Evolutionary conservation across 805 yeast species (phyloP).

Genomic region (Sungouiozyma intestinalis): DNA sequence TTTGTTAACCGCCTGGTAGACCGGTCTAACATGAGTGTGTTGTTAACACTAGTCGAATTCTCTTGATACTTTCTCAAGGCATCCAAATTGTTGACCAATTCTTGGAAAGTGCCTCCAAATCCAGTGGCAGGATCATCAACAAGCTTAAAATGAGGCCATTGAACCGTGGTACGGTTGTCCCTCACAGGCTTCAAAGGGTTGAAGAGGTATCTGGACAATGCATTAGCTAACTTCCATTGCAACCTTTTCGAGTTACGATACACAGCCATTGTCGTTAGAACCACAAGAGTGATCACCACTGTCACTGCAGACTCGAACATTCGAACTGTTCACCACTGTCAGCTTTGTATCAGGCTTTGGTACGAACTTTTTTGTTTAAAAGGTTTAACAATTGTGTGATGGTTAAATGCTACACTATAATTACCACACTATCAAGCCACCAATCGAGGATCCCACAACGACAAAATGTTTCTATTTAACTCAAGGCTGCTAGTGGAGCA

Average conservation of each 20-base stretch:
- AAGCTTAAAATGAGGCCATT: neutral
- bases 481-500: conserved; percentile 5
- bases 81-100: neutral
- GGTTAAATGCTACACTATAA: too few species aligned
- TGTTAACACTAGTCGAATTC: neutral
- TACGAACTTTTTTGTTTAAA: too few species aligned
- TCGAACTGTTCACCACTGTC: neutral
- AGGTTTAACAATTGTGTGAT: too few species aligned
- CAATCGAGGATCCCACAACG: neutral
- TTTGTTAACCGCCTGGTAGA: neutral
- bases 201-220: neutral
- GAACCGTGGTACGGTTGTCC: neutral
- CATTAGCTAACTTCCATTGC: neutral
- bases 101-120: neutral
- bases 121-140: neutral
- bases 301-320: neutral
- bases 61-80: neutral
- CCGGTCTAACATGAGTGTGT: neutral
- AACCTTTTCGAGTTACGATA: neutral
- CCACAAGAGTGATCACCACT: neutral
- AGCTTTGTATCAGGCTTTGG: too few species aligned
- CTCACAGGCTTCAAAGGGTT: too few species aligned
- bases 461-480: neutral
- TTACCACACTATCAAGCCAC: neutral
- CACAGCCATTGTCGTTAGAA: neutral